Evolutionary conservation across 1,284 basidiomycete species (phyloP).

Genomic region (Pyrrhoderma noxium): DNA sequence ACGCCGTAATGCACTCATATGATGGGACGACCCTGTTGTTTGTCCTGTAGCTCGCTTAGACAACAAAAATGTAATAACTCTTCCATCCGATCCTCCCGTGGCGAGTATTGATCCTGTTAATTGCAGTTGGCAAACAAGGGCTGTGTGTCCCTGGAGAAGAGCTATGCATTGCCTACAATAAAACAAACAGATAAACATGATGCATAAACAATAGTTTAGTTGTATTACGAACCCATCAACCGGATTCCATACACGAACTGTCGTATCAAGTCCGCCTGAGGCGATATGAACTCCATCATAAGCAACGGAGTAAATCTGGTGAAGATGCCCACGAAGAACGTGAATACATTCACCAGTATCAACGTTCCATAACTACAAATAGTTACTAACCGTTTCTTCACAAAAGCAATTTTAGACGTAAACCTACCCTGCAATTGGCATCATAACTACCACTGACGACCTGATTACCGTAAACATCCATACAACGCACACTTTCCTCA

Average conservation of each 20-base stretch:
- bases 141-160: slow-evolving; percentile 88
- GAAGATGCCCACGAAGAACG: slow-evolving; percentile 81
- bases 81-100: slow-evolving; percentile 91
- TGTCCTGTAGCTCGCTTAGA: slow-evolving; percentile 34
- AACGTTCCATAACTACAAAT: slow-evolving; percentile 67
- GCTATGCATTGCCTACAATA: slow-evolving; percentile 67
- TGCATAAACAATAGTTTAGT: background rate
- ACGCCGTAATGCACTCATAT: slow-evolving; percentile 36
- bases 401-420: background rate
- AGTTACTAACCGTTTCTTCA: slow-evolving; percentile 7
- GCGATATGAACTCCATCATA: slow-evolving; percentile 85
- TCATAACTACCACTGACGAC: slow-evolving; percentile 92
- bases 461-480: slow-evolving; percentile 78
- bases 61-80: slow-evolving; percentile 86
- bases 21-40: slow-evolving; percentile 12
- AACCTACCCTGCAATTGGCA: slow-evolving; percentile 67
- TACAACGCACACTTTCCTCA: slow-evolving; percentile 74
- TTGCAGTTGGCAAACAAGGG: slow-evolving; percentile 91
- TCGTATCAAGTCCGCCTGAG: slow-evolving; percentile 87
- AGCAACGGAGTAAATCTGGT: slow-evolving; percentile 90
- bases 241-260: slow-evolving; percentile 85
- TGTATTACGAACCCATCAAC: slow-evolving; percentile 54
- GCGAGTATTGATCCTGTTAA: slow-evolving; percentile 70
- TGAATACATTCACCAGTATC: slow-evolving; percentile 84
- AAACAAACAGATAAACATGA: background rate